These are phyloP conservation scores for Microdochium paspali DNA, from an alignment of 2,329 filamentous ascomycete genomes.

Conservation along the genomic window DNA sequence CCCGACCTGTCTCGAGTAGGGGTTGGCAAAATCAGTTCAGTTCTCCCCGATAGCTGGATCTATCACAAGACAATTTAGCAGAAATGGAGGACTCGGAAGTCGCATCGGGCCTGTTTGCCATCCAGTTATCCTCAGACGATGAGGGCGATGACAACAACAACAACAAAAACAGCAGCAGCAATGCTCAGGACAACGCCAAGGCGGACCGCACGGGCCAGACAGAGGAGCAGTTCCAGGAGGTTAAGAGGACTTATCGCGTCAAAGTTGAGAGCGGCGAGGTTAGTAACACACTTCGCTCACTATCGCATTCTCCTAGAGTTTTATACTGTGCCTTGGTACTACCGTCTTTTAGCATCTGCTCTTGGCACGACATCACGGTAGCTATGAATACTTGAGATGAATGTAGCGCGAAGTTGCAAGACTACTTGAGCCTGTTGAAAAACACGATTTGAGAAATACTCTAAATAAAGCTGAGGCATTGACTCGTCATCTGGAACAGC, in stretches of 20 bases:
- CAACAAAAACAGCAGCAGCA: slow-evolving; percentile 5
- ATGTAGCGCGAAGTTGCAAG: too few species aligned
- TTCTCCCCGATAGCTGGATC: neutral
- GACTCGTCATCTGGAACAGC: slow-evolving; percentile 21
- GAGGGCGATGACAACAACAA: slow-evolving; percentile 12
- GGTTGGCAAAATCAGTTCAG: too few species aligned
- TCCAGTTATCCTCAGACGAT: slow-evolving; percentile 30
- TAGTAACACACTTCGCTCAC: too few species aligned
- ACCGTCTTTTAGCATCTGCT: too few species aligned
- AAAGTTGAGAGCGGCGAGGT: slow-evolving; percentile 49
- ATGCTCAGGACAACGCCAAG: slow-evolving; percentile 4
- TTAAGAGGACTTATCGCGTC: slow-evolving; percentile 32
- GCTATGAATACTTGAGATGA: too few species aligned
- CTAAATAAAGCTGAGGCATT: too few species aligned
- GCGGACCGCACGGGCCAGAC: slow-evolving; percentile 26
- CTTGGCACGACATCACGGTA: too few species aligned
- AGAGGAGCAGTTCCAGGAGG: slow-evolving; percentile 36
- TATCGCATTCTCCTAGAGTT: too few species aligned
- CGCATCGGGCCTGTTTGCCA: slow-evolving; percentile 27
- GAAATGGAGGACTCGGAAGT: slow-evolving; percentile 22
- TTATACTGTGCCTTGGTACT: too few species aligned
- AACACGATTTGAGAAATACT: too few species aligned
- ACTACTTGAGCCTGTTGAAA: too few species aligned
- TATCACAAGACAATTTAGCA: neutral
- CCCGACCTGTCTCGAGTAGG: too few species aligned